A percentile compares a stretch with the other conserved stretches of the same genome.
phyloP scores from a whole-genome alignment of 2,329 filamentous ascomycete species.

The Hyphodiscus sp. region DNA sequence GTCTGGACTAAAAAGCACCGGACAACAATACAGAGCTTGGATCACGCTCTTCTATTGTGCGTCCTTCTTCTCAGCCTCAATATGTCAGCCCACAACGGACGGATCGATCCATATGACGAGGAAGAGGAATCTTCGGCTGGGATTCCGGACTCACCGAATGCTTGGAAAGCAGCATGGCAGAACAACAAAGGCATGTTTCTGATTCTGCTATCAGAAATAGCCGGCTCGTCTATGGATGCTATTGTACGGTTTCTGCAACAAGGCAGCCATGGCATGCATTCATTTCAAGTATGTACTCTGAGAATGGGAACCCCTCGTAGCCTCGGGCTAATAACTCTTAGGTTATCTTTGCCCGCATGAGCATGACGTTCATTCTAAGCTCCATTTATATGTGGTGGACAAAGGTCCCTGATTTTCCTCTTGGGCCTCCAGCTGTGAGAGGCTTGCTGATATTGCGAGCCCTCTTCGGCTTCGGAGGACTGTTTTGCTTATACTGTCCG shows the following conservation, averaged over 20 bases:
- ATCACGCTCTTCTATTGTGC: neutral
- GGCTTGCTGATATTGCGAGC: slow-evolving; percentile 63
- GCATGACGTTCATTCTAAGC: slow-evolving; percentile 24
- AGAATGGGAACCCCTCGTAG: neutral
- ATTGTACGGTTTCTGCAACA: slow-evolving; percentile 71
- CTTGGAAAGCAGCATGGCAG: slow-evolving; percentile 43
- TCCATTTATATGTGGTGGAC: slow-evolving; percentile 66
- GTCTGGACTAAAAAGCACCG: neutral
- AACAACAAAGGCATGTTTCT: slow-evolving; percentile 67
- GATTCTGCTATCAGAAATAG: slow-evolving; percentile 69
- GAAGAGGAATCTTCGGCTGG: neutral
- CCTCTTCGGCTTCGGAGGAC: slow-evolving; percentile 65
- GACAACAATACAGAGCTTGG: neutral
- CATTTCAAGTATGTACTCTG: slow-evolving; percentile 59
- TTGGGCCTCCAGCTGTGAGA: slow-evolving; percentile 62
- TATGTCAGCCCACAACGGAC: neutral
- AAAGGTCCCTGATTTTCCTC: slow-evolving; percentile 60
- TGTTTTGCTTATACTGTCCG: slow-evolving; percentile 51
- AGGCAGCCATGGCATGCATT: slow-evolving; percentile 66
- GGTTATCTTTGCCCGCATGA: slow-evolving; percentile 28
- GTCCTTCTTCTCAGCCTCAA: neutral
- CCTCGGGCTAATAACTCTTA: slow-evolving; percentile 43
- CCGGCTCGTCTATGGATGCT: slow-evolving; percentile 80
- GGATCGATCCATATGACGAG: neutral
- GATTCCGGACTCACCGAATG: neutral